phyloP scores from a whole-genome alignment of 768 basidiomycete genomes.

The Termitomyces sp. region DNA sequence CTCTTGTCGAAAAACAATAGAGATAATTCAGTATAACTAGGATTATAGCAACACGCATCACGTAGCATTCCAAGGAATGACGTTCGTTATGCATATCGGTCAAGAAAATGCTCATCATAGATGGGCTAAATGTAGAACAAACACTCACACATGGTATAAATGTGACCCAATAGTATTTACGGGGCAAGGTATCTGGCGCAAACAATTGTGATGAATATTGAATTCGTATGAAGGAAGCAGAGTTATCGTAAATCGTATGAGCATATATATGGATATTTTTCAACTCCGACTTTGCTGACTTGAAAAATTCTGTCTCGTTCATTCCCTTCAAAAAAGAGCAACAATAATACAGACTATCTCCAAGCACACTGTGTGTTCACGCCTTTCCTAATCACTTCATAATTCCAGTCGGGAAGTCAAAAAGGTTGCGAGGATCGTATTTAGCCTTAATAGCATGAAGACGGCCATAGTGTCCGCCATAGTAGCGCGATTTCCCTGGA shows the following conservation, averaged over 20 bases:
- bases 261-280: background rate
- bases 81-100: slow-evolving; percentile 13
- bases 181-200: background rate
- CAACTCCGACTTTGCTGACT: background rate
- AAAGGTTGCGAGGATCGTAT: slow-evolving; percentile 31
- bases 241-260: no score
- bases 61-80: slow-evolving; percentile 14
- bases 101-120: slow-evolving; percentile 14
- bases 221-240: no score
- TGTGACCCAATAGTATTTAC: no score
- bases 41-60: slow-evolving; percentile 19
- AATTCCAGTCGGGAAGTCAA: slow-evolving; percentile 32
- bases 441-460: slow-evolving; percentile 24
- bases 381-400: background rate
- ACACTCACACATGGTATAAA: background rate
- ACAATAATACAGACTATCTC: background rate
- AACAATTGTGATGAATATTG: background rate
- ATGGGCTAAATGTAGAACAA: background rate
- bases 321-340: no score
- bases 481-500: slow-evolving; percentile 29
- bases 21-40: slow-evolving; percentile 22
- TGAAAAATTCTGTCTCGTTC: no score
- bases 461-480: slow-evolving; percentile 23
- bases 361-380: no score
- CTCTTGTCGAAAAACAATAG: background rate